A percentile compares a stretch with the other conserved stretches of the same genome.
Conservation (phyloP, 2,329 filamentous ascomycete species). For the Parafenestella ontariensis region DNA sequence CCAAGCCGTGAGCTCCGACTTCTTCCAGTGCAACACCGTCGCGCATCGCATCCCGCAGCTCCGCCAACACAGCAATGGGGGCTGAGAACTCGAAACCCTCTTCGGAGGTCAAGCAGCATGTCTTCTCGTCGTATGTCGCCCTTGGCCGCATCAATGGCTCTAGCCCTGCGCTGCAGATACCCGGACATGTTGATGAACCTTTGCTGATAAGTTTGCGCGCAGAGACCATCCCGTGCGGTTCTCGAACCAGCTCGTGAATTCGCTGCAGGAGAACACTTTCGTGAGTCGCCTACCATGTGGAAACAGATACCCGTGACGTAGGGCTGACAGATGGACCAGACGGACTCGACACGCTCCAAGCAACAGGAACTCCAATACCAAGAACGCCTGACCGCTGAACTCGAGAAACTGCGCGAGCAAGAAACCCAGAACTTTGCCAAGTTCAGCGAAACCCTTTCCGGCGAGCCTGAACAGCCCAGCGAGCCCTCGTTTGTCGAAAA, state of each 20-base stretch:
- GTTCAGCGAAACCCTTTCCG: slow-evolving; percentile 69
- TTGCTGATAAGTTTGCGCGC: slow-evolving; percentile 45
- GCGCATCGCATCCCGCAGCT: slow-evolving; percentile 26
- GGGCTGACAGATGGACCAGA: slow-evolving; percentile 60
- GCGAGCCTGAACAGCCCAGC: slow-evolving; percentile 49
- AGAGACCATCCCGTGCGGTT: slow-evolving; percentile 71
- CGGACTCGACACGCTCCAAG: slow-evolving; percentile 84
- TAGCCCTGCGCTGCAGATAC: neutral
- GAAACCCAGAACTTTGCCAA: slow-evolving; percentile 73
- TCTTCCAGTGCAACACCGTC: slow-evolving; percentile 40
- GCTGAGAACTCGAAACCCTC: slow-evolving; percentile 68
- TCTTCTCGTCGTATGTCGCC: slow-evolving; percentile 65
- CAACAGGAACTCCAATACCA: slow-evolving; percentile 87
- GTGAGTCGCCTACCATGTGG: slow-evolving; percentile 57
- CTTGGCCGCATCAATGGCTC: slow-evolving; percentile 29
- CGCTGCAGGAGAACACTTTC: slow-evolving; percentile 84
- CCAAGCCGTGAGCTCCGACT: slow-evolving; percentile 40
- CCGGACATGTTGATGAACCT: slow-evolving; percentile 1
- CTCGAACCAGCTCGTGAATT: slow-evolving; percentile 82
- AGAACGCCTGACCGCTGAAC: slow-evolving; percentile 82
- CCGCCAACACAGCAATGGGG: slow-evolving; percentile 59
- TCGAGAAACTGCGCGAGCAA: slow-evolving; percentile 76
- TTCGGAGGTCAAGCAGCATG: slow-evolving; percentile 62
- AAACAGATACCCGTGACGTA: neutral
- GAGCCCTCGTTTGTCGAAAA: slow-evolving; percentile 46